Evolutionary conservation across 768 basidiomycete species (phyloP), one percentile per base, ranked within the genome.

Genomic region (Mycena rosella): DNA sequence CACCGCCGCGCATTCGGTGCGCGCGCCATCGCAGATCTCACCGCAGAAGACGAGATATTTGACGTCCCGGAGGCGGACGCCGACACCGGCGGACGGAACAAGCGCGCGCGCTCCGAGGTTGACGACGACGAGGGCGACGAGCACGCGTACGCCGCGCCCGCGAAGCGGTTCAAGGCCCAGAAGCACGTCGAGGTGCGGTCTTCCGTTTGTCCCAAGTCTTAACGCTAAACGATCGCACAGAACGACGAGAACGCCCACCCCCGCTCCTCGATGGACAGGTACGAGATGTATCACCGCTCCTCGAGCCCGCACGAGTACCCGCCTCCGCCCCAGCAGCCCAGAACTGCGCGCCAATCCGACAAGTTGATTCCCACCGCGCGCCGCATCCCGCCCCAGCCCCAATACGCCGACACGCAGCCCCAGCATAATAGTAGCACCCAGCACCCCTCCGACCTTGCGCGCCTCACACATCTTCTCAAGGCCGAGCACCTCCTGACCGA

Each of bases 261-360:
- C 29, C 54, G 34, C 48, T 29, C 45, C 24, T 34, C 38, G n/a
- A 24, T 62, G 42, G 67, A 68, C 18, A 32, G 22, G 17, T 47
- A 68, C 47, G 66, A 57, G 14, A 48, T 58, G 52, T 68, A 64
- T 29, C 52, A 26, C 32, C 67, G 62, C 38, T 53, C 51, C 13
- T 64, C 57, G 10, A 68, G 67, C 32, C 67, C 62, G 52, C 67
- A 64, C 24, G 59, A 49, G n/a, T 67, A 67, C 29, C 44, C 65
- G 8, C 32, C 32, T 53, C n/a, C n/a, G n/a, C 49, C 32, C 30
- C 62, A 62, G 36, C 47, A 59, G 10, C 57, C n/a, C n/a, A n/a
- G n/a, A n/a, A n/a, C n/a, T n/a, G n/a, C 49, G 5, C 67, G 61
- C 20, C 62, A 45, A 44, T 11, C 13, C 51, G 1, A 22, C 49